Conservation (phyloP, 352 stramenopile species). For the Phytophthora colocasiae region DNA sequence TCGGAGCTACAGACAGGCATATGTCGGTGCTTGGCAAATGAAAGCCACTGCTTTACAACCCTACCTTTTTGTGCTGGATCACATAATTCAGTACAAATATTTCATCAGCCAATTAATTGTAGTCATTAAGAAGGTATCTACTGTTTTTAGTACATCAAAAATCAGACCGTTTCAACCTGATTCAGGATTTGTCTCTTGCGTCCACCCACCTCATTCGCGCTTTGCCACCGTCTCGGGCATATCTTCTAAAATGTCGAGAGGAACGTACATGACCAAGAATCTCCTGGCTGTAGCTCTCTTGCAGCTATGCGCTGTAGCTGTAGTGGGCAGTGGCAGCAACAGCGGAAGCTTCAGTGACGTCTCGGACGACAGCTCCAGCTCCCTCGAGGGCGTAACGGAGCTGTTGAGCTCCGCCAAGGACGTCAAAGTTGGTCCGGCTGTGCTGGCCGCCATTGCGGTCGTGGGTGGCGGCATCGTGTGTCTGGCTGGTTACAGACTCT, state of each 20-base stretch:
- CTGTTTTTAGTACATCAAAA: conserved; percentile 1
- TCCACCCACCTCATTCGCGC: conserved; percentile 14
- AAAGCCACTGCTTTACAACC: no score
- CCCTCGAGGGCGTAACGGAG: conserved; percentile 37
- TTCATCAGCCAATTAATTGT: no score
- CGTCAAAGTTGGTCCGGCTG: conserved; percentile 50
- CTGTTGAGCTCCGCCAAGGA: conserved; percentile 50
- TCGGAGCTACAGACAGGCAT: no score
- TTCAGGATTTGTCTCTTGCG: background rate
- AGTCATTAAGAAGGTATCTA: no score
- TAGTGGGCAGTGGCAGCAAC: conserved; percentile 21
- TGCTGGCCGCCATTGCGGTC: conserved; percentile 61
- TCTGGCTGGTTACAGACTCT: conserved; percentile 61
- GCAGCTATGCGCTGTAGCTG: conserved; percentile 27
- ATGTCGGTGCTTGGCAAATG: no score
- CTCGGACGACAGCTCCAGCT: conserved; percentile 24
- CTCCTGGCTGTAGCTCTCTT: conserved; percentile 25
- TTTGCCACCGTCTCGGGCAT: conserved; percentile 4
- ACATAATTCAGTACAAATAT: no score
- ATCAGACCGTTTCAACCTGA: conserved; percentile 18
- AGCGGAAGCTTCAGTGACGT: conserved; percentile 24
- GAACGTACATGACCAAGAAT: conserved; percentile 24
- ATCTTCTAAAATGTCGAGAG: conserved; percentile 7
- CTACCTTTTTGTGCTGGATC: no score
- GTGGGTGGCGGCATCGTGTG: conserved; percentile 55